Evolutionary conservation across 2,329 filamentous ascomycete genomes (phyloP), one percentile per base, ranked within the genome.

Genomic region (Aspergillus fijiensis): DNA sequence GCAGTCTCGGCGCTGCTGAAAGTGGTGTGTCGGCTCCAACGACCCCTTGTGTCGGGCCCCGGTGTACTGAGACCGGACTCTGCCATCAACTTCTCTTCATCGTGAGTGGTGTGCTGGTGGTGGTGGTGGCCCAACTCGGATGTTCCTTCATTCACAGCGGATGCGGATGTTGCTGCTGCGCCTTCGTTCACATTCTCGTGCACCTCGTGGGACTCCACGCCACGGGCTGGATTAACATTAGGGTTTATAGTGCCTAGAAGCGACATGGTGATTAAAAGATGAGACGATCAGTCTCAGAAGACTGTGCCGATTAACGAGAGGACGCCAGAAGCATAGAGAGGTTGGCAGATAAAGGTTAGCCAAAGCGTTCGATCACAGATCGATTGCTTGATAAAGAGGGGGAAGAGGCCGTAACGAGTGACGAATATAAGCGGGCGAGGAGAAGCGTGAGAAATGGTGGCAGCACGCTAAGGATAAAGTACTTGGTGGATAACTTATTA

Each of bases 161-260:
- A 23, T 23, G 60, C 58, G 14, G 51, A 42, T 9, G 49, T 39
- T 5, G 52, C 39, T n/a, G 54, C 54, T 12, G 52, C 42, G 25
- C 51, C 55, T 31, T 64, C 59, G 10, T 62, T 52, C 14, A 65
- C 62, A 14, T 49, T 39, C 6, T 61, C 62, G 6, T 60, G 60
- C 6, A 56, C 60, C 10, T 61, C 62, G 6, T 60, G 60, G 21
- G 60, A 61, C 25, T 54, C 57, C 3, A 68, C 61, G 4, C 51
- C 49, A n/a, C 56, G 66, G 3, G 61, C 51, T 14, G 67, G 66
- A 58, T 63, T 59, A 27, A 70, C 14, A 61, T 71, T 72, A 48
- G 71, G 61, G 59, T 74, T 74, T 29, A 75, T 57, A 5, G 71
- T 73, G 63, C 73, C 73, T 49, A 75, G 53, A 35, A 74, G 66